These are phyloP conservation scores for Lasiosphaeriaceae sp. DNA, from an alignment of 495 filamentous ascomycete genomes.

Conservation along the genomic window DNA sequence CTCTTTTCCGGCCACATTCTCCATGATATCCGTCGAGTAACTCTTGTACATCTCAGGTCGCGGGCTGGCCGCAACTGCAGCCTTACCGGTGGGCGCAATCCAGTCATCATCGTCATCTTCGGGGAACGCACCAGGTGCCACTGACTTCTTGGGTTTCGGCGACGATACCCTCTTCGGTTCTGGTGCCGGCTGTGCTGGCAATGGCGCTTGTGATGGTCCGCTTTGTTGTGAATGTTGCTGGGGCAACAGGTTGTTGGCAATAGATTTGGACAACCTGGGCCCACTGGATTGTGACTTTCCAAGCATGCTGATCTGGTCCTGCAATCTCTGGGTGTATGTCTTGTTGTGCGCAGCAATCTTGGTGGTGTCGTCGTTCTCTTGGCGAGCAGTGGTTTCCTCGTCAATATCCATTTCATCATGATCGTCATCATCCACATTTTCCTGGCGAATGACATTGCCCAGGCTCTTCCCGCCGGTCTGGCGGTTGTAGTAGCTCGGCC, in stretches of 20 bases:
- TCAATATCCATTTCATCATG: constrained; percentile 59
- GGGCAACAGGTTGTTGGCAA: constrained; percentile 50
- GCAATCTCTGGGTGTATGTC: constrained; percentile 83
- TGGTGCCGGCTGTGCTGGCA: constrained; percentile 51
- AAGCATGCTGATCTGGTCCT: constrained; percentile 91
- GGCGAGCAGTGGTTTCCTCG: constrained; percentile 39
- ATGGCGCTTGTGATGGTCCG: constrained; percentile 1
- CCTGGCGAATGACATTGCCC: constrained; percentile 35
- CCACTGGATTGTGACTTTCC: constrained; percentile 66
- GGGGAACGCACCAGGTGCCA: constrained; percentile 51
- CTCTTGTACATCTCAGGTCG: constrained; percentile 52
- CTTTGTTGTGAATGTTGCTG: constrained; percentile 20
- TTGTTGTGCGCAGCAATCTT: constrained; percentile 62
- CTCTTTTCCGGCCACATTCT: constrained; percentile 47
- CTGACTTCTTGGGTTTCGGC: constrained; percentile 27
- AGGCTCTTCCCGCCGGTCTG: constrained; percentile 59
- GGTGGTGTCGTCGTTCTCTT: constrained; percentile 31
- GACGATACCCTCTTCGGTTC: constrained; percentile 29
- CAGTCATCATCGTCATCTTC: constrained; percentile 76
- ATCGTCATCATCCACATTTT: constrained; percentile 43
- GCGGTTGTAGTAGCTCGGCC: constrained; percentile 61
- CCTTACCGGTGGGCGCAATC: constrained; percentile 61
- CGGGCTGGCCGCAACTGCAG: constrained; percentile 27
- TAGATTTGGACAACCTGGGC: constrained; percentile 66
- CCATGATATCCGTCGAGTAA: constrained; percentile 56